These are phyloP conservation scores for Globisporangium apiculatum DNA, from an alignment of 352 stramenopile genomes.

Conservation along the genomic window DNA sequence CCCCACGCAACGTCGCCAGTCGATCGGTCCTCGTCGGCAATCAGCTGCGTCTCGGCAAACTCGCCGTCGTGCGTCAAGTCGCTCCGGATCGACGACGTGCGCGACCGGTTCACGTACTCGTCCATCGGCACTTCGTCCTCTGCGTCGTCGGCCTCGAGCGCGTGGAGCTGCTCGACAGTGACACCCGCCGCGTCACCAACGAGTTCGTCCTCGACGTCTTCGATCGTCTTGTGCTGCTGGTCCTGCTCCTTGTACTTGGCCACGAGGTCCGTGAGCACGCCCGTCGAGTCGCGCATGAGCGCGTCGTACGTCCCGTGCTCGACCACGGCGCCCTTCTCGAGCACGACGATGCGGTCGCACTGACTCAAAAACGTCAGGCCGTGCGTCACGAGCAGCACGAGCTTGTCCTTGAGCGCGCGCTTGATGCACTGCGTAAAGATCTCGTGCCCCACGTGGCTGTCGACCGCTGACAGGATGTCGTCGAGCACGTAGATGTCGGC, in stretches of 20 bases:
- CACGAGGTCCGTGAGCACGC: slow-evolving; percentile 52
- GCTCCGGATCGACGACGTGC: slow-evolving; percentile 43
- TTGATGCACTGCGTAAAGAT: slow-evolving; percentile 94
- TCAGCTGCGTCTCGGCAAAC: slow-evolving; percentile 33
- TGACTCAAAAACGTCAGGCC: slow-evolving; percentile 77
- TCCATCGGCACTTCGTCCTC: slow-evolving; percentile 19
- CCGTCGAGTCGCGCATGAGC: slow-evolving; percentile 58
- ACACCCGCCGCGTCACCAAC: not conserved
- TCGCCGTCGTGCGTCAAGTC: slow-evolving; percentile 41
- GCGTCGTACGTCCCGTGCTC: slow-evolving; percentile 77
- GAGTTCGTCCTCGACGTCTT: slow-evolving; percentile 31
- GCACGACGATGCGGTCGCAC: slow-evolving; percentile 40
- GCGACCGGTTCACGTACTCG: slow-evolving; percentile 38
- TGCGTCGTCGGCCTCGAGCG: slow-evolving; percentile 14
- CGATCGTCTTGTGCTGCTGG: slow-evolving; percentile 30
- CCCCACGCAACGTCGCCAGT: slow-evolving; percentile 46
- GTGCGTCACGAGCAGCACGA: slow-evolving; percentile 94
- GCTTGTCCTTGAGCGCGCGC: slow-evolving; percentile 68
- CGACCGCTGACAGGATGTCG: slow-evolving; percentile 95
- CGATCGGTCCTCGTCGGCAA: slow-evolving; percentile 64
- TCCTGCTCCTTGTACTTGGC: slow-evolving; percentile 58
- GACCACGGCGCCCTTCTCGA: slow-evolving; percentile 60
- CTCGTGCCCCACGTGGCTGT: slow-evolving; percentile 94
- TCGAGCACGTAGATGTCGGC: slow-evolving; percentile 96
- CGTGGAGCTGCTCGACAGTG: not conserved